Conservation (phyloP, 331 rosid genomes). For the Malus hybrid region DNA sequence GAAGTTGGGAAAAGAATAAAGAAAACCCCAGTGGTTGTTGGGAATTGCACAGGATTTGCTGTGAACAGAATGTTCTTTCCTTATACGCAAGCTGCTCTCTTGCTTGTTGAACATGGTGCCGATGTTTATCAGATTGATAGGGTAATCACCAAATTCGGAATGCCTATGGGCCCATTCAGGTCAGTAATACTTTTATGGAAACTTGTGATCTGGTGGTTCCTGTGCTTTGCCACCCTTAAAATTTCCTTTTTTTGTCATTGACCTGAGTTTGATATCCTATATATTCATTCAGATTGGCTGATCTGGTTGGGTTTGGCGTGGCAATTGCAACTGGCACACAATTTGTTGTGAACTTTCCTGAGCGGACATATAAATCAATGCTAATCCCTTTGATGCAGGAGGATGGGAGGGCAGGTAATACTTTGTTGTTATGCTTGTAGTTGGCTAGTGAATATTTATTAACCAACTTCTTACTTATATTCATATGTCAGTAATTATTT, state of each 20-base stretch:
- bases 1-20: constrained; percentile 74
- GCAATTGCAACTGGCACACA: constrained; percentile 66
- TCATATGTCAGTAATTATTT: not conserved
- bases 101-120: constrained; percentile 80
- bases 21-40: constrained; percentile 95
- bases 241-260: not conserved
- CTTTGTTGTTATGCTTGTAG: not conserved
- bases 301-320: constrained; percentile 90
- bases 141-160: constrained; percentile 66
- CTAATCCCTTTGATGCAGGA: constrained; percentile 80
- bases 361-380: constrained; percentile 73
- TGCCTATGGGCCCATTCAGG: constrained; percentile 99
- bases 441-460: not conserved
- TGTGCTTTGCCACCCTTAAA: not conserved
- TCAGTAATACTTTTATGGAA: constrained; percentile 6
- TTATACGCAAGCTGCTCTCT: constrained; percentile 66
- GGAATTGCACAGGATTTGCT: constrained; percentile 98
- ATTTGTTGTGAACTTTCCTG: constrained; percentile 62
- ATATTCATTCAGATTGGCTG: constrained; percentile 56
- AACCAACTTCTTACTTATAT: constrained; percentile 7
- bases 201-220: not conserved
- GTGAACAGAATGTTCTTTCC: constrained; percentile 94
- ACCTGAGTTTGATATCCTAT: not conserved
- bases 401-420: constrained; percentile 75
- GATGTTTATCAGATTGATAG: constrained; percentile 76